Conservation (phyloP, 2,329 filamentous ascomycete species). For the Penicillium sp. region DNA sequence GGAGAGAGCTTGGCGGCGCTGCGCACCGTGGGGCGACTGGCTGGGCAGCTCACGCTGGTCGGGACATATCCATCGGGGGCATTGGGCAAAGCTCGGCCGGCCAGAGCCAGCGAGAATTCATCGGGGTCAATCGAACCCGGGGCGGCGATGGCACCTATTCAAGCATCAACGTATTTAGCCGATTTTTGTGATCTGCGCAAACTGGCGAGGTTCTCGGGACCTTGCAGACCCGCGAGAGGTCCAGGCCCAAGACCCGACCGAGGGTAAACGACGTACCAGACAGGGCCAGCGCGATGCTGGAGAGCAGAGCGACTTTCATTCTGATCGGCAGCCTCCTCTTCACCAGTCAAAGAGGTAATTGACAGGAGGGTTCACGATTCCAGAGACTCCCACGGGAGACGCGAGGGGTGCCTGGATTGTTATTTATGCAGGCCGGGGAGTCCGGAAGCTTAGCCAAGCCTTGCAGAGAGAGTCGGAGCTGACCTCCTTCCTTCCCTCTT, state of each 20-base stretch:
- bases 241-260: conserved; percentile 1
- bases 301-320: conserved; percentile 24
- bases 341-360: neutral
- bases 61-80: conserved; percentile 74
- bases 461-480: neutral
- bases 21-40: conserved; percentile 68
- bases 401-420: conserved; percentile 5
- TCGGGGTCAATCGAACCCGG: conserved; percentile 12
- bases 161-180: neutral
- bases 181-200: neutral
- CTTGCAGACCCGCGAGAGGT: neutral
- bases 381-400: neutral
- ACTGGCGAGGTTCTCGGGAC: neutral
- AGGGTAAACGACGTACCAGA: conserved; percentile 16
- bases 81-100: conserved; percentile 53
- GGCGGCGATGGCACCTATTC: conserved; percentile 22
- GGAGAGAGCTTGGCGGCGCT: conserved; percentile 64
- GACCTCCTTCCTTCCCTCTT: neutral
- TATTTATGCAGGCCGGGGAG: conserved; percentile 24
- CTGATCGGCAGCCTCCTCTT: neutral
- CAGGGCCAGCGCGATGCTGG: conserved; percentile 19
- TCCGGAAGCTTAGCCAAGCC: conserved; percentile 20
- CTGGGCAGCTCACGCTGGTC: conserved; percentile 67
- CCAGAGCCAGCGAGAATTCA: conserved; percentile 12
- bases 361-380: neutral